Evolutionary conservation across 306 rosid genomes (phyloP).

Genomic region (Quercus dentata): DNA sequence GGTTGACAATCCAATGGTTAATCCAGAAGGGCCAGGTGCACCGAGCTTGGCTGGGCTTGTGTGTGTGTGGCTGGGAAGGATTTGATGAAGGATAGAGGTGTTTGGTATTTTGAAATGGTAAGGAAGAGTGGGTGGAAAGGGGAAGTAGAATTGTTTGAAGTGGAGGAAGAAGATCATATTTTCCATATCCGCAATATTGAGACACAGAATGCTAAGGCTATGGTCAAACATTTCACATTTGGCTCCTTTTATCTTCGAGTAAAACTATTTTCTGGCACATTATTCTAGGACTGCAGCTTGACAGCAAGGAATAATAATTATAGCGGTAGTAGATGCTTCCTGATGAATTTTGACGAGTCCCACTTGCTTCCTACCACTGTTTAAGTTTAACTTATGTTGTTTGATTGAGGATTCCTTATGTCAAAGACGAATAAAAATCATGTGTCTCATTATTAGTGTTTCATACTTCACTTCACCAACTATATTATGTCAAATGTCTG

Average conservation of each 20-base stretch:
- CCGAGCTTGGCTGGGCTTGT: slow-evolving; percentile 32
- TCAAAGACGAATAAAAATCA: no score
- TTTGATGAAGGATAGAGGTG: slow-evolving; percentile 42
- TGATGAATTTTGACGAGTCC: no score
- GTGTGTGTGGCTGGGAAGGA: slow-evolving; percentile 40
- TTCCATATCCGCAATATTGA: slow-evolving; percentile 34
- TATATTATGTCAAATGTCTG: no score
- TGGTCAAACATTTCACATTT: slow-evolving; percentile 30
- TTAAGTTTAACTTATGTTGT: no score
- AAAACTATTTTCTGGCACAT: no score
- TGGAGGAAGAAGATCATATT: slow-evolving; percentile 39
- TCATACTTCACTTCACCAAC: no score
- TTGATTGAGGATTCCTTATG: no score
- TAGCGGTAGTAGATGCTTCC: no score
- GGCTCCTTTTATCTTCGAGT: slow-evolving; percentile 34
- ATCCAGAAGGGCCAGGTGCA: slow-evolving; percentile 37
- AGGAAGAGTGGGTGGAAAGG: slow-evolving; percentile 50
- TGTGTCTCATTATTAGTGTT: no score
- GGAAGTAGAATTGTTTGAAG: slow-evolving; percentile 31
- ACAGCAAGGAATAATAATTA: no score
- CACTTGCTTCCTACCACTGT: no score
- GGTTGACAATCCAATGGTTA: slow-evolving; percentile 46
- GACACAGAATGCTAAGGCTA: slow-evolving; percentile 25
- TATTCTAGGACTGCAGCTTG: no score
- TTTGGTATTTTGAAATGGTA: slow-evolving; percentile 34